Evolutionary conservation across 2,329 filamentous ascomycete species (phyloP), one percentile per base, ranked within the genome.

Genomic region (Pezicula radicicola): DNA sequence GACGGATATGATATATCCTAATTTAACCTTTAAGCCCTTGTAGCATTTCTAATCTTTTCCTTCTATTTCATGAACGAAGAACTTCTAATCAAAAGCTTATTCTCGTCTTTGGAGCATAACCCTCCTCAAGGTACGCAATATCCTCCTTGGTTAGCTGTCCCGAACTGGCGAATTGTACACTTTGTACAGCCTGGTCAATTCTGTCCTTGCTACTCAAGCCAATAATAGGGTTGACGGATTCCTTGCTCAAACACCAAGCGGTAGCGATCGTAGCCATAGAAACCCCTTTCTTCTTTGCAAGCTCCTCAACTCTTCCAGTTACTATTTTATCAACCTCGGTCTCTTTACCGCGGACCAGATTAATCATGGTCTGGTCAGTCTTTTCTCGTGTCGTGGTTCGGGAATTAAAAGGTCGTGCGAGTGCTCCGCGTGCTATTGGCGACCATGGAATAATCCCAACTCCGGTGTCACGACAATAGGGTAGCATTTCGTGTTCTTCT

Each of bases 241-340:
- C 69, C 46, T 73, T 70, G 25, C 56, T 56, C 55, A 79, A 56
- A 15, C 70, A 68, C 82, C 83, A 86, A 5, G 81, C 81, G 47
- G 79, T 74, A 1, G 80, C 78, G 28, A 86, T 74, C 58, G 79
- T 72, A 41, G 78, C 76, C 81, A 85, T 85, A 55, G 72, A 79
- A 57, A 77, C 72, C 0, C 72, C 75, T 60, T 76, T 77, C 70
- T 79, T 80, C 60, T 75, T 72, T 4, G 80, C 79, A 46, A 84
- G 60, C 54, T 60, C 55, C 45, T 59, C 55, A 25, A 64, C 55
- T 25, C 55, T 53, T 45, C 49, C 35, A 47, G 60, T 62, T 4
- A 62, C 60, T 33, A 40, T 51, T 42, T 58, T 51, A 36, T 67
- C 66, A 6, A 59, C 62, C 48, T 60, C 56, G 3, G 59, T 57